A percentile compares a stretch with the other conserved stretches of the same genome.
Conservation (phyloP, 169 alveolate species). For the Cryptosporidium felis region DNA sequence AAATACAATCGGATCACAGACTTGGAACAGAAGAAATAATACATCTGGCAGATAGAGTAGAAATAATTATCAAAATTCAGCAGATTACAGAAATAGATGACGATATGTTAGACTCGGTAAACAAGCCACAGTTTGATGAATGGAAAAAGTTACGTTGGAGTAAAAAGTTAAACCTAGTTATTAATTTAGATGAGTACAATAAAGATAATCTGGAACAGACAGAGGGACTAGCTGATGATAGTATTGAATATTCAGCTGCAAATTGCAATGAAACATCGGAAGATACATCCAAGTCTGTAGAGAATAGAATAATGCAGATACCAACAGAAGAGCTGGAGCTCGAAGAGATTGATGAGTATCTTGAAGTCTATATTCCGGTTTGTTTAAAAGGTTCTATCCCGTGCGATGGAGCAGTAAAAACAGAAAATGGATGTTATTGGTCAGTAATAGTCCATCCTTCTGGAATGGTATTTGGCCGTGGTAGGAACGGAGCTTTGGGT, state of each 20-base stretch:
- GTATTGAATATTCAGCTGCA: not conserved
- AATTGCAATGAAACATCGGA: not conserved
- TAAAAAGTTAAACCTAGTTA: slow-evolving; percentile 20
- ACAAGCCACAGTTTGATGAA: not conserved
- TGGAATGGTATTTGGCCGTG: slow-evolving; percentile 71
- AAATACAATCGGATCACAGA: slow-evolving; percentile 32
- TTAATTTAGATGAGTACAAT: slow-evolving; percentile 27
- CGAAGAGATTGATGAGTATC: slow-evolving; percentile 47
- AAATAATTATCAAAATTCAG: slow-evolving; percentile 31
- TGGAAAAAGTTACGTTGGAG: slow-evolving; percentile 71
- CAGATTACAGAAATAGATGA: not conserved
- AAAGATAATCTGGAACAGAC: not conserved
- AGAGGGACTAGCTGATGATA: not conserved
- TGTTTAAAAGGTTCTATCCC: not conserved
- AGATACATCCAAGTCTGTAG: not conserved
- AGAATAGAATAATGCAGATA: not conserved
- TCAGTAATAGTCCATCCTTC: slow-evolving; percentile 62
- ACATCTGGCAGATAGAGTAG: slow-evolving; percentile 61
- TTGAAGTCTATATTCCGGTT: slow-evolving; percentile 51
- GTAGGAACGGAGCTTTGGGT: slow-evolving; percentile 50
- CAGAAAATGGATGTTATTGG: slow-evolving; percentile 55
- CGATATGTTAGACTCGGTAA: not conserved
- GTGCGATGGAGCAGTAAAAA: slow-evolving; percentile 41
- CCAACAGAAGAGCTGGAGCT: slow-evolving; percentile 27
- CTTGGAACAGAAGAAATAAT: slow-evolving; percentile 41